Evolutionary conservation across 2,329 filamentous ascomycete genomes (phyloP).

Genomic region (Keithomyces neogunnii): DNA sequence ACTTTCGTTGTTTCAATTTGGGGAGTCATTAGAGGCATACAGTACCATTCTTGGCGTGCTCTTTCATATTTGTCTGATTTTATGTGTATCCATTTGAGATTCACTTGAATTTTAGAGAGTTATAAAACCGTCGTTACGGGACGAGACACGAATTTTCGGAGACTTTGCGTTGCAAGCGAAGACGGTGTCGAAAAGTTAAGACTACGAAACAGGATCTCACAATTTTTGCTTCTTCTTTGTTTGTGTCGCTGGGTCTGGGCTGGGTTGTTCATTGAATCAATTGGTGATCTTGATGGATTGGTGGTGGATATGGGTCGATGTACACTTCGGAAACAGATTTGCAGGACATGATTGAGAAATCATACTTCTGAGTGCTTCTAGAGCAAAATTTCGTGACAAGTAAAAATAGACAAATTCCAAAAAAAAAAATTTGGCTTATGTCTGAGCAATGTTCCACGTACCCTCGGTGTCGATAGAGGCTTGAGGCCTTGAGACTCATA

Average conservation of each 20-base stretch:
- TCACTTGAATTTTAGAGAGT: neutral
- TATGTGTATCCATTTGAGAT: neutral
- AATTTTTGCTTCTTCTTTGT: neutral
- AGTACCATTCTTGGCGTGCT: neutral
- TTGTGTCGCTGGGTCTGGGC: neutral
- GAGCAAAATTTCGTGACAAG: too few relatives aligned
- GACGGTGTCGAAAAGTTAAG: neutral
- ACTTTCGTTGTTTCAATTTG: neutral
- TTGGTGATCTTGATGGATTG: neutral
- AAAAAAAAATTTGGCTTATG: too few relatives aligned
- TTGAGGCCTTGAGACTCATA: too few relatives aligned
- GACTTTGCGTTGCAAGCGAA: neutral
- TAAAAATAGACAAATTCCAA: too few relatives aligned
- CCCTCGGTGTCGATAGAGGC: too few relatives aligned
- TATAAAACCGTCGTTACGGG: neutral
- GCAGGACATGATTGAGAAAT: too few relatives aligned
- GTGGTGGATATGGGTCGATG: neutral
- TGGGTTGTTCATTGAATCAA: neutral
- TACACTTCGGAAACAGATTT: too few relatives aligned
- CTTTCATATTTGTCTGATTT: neutral
- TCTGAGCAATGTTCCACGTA: too few relatives aligned
- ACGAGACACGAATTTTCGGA: neutral
- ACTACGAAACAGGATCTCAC: neutral
- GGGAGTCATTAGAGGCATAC: neutral
- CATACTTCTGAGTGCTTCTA: too few relatives aligned